Conservation (phyloP, 2,329 filamentous ascomycete genomes). For the Trichothecium roseum region DNA sequence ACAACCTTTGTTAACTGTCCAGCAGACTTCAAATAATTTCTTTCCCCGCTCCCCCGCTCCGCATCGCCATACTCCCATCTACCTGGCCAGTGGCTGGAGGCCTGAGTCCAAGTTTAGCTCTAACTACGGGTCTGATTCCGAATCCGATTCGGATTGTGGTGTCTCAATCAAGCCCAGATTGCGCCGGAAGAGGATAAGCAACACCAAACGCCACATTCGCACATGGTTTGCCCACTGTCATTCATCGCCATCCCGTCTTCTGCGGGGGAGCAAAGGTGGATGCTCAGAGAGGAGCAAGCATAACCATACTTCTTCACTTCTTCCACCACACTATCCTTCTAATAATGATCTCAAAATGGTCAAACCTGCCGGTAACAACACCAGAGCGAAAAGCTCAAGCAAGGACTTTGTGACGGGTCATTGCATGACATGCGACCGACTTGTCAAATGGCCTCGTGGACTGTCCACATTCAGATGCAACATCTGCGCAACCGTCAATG, state of each 20-base stretch:
- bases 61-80: no score
- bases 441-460: conserved; percentile 68
- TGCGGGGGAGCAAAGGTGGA: background rate
- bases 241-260: conserved; percentile 73
- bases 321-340: conserved; percentile 3
- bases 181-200: background rate
- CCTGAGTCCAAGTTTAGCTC: conserved; percentile 20
- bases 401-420: conserved; percentile 58
- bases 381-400: conserved; percentile 22
- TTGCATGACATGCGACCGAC: conserved; percentile 79
- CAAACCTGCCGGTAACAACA: conserved; percentile 13
- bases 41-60: no score
- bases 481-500: conserved; percentile 77
- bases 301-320: background rate
- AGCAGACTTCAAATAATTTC: no score
- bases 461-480: conserved; percentile 71
- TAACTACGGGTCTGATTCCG: conserved; percentile 35
- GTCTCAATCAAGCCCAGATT: background rate
- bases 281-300: conserved; percentile 14
- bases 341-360: conserved; percentile 18
- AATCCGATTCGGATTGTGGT: conserved; percentile 17
- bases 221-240: conserved; percentile 50
- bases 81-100: no score
- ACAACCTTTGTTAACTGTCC: no score
- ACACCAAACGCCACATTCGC: background rate